phyloP scores from a whole-genome alignment of 1,284 basidiomycete genomes.

The Serendipita sp. region DNA sequence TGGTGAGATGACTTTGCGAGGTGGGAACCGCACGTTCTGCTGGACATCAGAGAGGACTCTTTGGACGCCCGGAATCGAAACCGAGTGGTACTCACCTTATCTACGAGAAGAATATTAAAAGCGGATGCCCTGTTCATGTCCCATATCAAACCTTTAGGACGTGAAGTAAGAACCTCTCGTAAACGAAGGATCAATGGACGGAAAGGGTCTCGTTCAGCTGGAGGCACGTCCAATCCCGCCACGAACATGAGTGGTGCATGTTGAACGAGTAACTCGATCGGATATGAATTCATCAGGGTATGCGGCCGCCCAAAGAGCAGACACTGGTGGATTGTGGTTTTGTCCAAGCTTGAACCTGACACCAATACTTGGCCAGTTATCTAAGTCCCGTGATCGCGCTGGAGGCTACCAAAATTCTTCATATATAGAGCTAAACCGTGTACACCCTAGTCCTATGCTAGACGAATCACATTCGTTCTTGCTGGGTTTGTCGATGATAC shows the following conservation, averaged over 20 bases:
- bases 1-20: conserved; percentile 57
- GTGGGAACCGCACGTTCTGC: conserved; percentile 66
- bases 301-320: background rate
- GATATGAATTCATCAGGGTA: conserved; percentile 72
- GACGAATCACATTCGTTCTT: no score
- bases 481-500: no score
- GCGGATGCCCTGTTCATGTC: conserved; percentile 48
- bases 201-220: conserved; percentile 41
- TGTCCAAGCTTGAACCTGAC: no score
- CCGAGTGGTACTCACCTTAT: conserved; percentile 37
- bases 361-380: no score
- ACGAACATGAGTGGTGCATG: conserved; percentile 86
- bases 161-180: conserved; percentile 45
- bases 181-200: conserved; percentile 36
- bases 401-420: no score
- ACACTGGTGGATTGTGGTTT: no score
- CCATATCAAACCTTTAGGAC: conserved; percentile 33
- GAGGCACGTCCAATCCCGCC: conserved; percentile 51
- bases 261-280: conserved; percentile 67
- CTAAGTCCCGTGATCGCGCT: no score
- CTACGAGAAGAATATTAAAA: conserved; percentile 72
- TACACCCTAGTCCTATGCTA: no score
- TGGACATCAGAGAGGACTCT: background rate
- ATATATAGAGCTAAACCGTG: no score
- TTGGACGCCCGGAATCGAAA: background rate